Evolutionary conservation across 148 eudicot genomes (phyloP).

Genomic region (Rhododendron ovatum): DNA sequence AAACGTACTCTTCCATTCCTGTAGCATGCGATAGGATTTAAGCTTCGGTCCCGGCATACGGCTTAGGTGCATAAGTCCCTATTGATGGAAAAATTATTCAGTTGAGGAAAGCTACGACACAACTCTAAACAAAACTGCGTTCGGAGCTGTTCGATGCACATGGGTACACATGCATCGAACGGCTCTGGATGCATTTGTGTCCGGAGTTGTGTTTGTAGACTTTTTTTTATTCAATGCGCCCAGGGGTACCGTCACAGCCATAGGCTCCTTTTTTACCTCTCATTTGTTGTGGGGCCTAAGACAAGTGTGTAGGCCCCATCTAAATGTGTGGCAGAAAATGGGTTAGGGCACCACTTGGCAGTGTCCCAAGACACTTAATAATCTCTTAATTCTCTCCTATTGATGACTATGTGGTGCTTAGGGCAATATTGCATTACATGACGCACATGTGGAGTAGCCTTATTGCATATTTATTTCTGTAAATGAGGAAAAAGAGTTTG

Average conservation of each 20-base stretch:
- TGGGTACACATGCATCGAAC: too few relatives aligned
- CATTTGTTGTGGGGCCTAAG: too few relatives aligned
- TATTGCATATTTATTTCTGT: background rate
- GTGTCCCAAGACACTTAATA: too few relatives aligned
- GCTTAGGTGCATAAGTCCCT: background rate
- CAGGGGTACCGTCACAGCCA: background rate
- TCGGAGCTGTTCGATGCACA: too few relatives aligned
- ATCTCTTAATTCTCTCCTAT: background rate
- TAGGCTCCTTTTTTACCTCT: background rate
- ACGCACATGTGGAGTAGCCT: background rate
- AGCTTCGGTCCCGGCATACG: background rate
- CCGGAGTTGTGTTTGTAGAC: background rate
- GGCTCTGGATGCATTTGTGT: too few relatives aligned
- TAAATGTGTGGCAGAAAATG: too few relatives aligned
- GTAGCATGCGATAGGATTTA: background rate
- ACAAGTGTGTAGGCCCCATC: too few relatives aligned
- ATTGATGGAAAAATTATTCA: too few relatives aligned
- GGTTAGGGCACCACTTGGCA: too few relatives aligned
- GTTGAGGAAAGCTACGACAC: too few relatives aligned
- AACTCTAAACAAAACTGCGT: too few relatives aligned
- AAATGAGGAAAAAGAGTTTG: background rate
- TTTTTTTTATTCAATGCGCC: background rate
- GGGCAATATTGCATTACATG: background rate
- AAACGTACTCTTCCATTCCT: background rate
- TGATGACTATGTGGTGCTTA: background rate